A percentile compares a stretch with the other conserved stretches of the same genome.
phyloP scores from a whole-genome alignment of 192 early-diverging fungal genomes.

The Cetraspora pellucida region DNA sequence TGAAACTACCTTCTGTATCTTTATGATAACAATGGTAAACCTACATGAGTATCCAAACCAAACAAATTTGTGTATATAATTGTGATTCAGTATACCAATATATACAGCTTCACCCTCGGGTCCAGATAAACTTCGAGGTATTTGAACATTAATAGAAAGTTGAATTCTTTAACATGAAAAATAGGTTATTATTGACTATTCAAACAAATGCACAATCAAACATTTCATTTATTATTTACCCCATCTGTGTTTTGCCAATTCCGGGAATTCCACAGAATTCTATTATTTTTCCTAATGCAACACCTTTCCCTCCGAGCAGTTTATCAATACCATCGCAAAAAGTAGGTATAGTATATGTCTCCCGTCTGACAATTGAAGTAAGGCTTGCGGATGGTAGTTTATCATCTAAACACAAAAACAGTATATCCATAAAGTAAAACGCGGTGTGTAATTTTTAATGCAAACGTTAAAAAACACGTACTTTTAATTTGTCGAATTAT shows the following conservation, averaged over 20 bases:
- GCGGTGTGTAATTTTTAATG: too few relatives aligned
- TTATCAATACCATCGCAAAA: constrained; percentile 45
- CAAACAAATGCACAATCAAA: neutral
- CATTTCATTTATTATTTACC: constrained; percentile 31
- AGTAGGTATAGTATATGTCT: constrained; percentile 40
- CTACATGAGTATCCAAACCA: neutral
- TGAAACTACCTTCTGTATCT: constrained; percentile 36
- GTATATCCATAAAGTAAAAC: neutral
- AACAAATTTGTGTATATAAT: too few relatives aligned
- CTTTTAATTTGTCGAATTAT: constrained; percentile 2
- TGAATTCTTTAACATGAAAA: constrained; percentile 17
- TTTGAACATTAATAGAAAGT: constrained; percentile 34
- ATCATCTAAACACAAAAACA: constrained; percentile 17
- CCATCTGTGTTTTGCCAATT: constrained; percentile 57
- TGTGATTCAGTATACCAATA: constrained; percentile 8
- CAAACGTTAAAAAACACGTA: too few relatives aligned
- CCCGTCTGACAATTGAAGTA: constrained; percentile 37
- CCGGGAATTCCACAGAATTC: constrained; percentile 55
- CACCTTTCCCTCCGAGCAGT: constrained; percentile 44
- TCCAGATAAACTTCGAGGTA: constrained; percentile 27
- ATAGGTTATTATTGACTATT: neutral
- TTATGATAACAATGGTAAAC: too few relatives aligned
- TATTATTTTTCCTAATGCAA: constrained; percentile 47
- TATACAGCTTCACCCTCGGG: constrained; percentile 27
- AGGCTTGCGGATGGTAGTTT: constrained; percentile 41